A percentile compares a stretch with the other conserved stretches of the same genome.
These are phyloP conservation scores for Vigna trinervia DNA, from an alignment of 306 rosid species.

Conservation along the genomic window DNA sequence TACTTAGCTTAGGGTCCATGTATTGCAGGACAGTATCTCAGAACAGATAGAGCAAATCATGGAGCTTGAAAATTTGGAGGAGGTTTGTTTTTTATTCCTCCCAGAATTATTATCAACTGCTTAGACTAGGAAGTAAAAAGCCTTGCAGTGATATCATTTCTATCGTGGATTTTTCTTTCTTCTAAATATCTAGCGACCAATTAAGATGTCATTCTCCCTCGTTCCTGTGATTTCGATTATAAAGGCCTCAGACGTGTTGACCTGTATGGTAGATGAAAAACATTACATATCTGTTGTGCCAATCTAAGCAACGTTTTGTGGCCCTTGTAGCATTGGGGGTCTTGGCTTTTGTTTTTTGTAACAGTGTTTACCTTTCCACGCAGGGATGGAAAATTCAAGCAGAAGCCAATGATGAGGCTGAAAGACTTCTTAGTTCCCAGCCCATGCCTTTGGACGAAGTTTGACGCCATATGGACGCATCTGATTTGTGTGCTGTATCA, in stretches of 20 bases:
- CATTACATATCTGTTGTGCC: neutral
- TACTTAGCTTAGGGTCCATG: slow-evolving; percentile 25
- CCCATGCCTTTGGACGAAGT: slow-evolving; percentile 60
- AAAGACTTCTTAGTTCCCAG: slow-evolving; percentile 86
- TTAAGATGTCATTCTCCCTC: slow-evolving; percentile 8
- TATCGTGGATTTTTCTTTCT: slow-evolving; percentile 15
- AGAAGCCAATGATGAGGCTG: slow-evolving; percentile 94
- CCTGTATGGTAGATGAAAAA: slow-evolving; percentile 24
- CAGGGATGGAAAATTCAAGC: slow-evolving; percentile 90
- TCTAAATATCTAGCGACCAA: slow-evolving; percentile 20
- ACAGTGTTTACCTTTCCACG: neutral
- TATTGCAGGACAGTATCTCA: slow-evolving; percentile 76
- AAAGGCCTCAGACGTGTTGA: slow-evolving; percentile 2
- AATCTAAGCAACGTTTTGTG: neutral
- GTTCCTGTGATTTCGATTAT: neutral
- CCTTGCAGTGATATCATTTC: slow-evolving; percentile 14
- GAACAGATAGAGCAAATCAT: slow-evolving; percentile 92
- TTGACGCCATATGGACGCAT: slow-evolving; percentile 41
- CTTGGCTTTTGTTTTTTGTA: slow-evolving; percentile 23
- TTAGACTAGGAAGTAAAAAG: slow-evolving; percentile 33
- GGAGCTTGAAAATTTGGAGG: slow-evolving; percentile 96
- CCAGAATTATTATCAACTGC: slow-evolving; percentile 20
- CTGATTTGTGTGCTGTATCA: slow-evolving; percentile 17
- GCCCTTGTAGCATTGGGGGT: neutral
- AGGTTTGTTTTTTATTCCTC: slow-evolving; percentile 54